A percentile compares a stretch with the other conserved stretches of the same genome.
Conservation (phyloP, 129 eudicot species). For the Flaveria linearis region DNA sequence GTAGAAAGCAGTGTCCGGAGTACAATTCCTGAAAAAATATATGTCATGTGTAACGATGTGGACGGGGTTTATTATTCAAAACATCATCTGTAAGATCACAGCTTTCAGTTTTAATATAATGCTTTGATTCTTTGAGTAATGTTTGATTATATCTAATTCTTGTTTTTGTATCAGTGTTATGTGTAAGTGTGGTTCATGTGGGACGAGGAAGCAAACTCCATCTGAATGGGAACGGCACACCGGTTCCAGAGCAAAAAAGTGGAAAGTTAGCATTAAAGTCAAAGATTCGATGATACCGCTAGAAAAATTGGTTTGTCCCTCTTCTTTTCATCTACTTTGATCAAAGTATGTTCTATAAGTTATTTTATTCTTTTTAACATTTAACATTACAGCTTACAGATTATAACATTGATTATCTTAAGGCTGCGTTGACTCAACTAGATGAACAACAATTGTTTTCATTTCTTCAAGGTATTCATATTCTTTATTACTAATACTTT, state of each 20-base stretch:
- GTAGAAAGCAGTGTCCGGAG: slow-evolving; percentile 38
- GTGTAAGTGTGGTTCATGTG: slow-evolving; percentile 90
- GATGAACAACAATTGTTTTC: slow-evolving; percentile 59
- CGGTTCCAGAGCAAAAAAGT: slow-evolving; percentile 93
- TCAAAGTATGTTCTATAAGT: slow-evolving; percentile 2
- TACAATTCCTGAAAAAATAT: slow-evolving; percentile 62
- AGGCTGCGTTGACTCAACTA: slow-evolving; percentile 38
- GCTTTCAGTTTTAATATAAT: neutral
- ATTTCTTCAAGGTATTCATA: slow-evolving; percentile 58
- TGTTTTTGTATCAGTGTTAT: slow-evolving; percentile 56
- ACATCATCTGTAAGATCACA: slow-evolving; percentile 70
- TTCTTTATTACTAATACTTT: slow-evolving; percentile 12
- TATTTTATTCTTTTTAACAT: slow-evolving; percentile 21
- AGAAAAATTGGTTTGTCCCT: slow-evolving; percentile 69
- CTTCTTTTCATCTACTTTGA: neutral
- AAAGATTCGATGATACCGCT: slow-evolving; percentile 63
- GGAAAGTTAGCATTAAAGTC: slow-evolving; percentile 90
- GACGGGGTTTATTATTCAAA: slow-evolving; percentile 73
- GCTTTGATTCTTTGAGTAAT: neutral
- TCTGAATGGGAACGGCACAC: slow-evolving; percentile 97
- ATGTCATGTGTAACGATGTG: slow-evolving; percentile 76
- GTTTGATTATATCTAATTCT: neutral
- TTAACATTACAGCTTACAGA: slow-evolving; percentile 55
- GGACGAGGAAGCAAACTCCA: slow-evolving; percentile 61
- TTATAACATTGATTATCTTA: slow-evolving; percentile 40